phyloP scores from a whole-genome alignment of 805 yeast genomes.

The Wickerhamomyces silvicola region DNA sequence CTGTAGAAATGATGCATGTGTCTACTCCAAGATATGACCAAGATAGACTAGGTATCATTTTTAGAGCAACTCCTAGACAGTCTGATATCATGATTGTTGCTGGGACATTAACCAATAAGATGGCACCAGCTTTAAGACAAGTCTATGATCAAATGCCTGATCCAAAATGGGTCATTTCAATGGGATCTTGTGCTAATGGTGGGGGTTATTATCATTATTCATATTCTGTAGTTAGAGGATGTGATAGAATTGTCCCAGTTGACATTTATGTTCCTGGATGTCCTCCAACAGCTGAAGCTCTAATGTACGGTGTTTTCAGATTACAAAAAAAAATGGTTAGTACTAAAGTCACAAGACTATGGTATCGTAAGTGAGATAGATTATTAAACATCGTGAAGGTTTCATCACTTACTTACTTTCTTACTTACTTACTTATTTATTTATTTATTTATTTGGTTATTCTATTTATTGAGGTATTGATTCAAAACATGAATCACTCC shows the following conservation, averaged over 20 bases:
- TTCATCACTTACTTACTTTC: background rate
- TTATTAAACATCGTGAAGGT: no score
- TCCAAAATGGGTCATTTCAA: conserved; percentile 90
- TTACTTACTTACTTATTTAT: conserved; percentile 1
- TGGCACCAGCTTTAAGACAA: conserved; percentile 92
- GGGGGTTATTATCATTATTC: conserved; percentile 92
- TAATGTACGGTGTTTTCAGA: conserved; percentile 86
- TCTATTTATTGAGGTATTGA: conserved; percentile 1
- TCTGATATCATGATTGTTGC: conserved; percentile 91
- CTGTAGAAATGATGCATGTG: conserved; percentile 93
- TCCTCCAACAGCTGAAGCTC: conserved; percentile 88
- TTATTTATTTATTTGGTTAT: conserved; percentile 5
- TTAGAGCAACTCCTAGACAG: conserved; percentile 91
- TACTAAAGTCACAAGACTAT: conserved; percentile 73
- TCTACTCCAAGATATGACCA: conserved; percentile 90
- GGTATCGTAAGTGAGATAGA: conserved; percentile 56
- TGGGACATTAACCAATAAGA: conserved; percentile 84
- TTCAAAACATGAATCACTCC: background rate
- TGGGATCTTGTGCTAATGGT: conserved; percentile 94
- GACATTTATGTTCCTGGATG: conserved; percentile 91
- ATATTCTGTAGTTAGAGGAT: conserved; percentile 83
- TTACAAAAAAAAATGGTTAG: conserved; percentile 86
- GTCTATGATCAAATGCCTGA: conserved; percentile 94
- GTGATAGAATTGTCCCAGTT: conserved; percentile 83
- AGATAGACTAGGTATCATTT: conserved; percentile 86